A percentile compares a stretch with the other conserved stretches of the same genome.
Conservation (phyloP, 257 asterid genomes). For the Lavandula angustifolia region DNA sequence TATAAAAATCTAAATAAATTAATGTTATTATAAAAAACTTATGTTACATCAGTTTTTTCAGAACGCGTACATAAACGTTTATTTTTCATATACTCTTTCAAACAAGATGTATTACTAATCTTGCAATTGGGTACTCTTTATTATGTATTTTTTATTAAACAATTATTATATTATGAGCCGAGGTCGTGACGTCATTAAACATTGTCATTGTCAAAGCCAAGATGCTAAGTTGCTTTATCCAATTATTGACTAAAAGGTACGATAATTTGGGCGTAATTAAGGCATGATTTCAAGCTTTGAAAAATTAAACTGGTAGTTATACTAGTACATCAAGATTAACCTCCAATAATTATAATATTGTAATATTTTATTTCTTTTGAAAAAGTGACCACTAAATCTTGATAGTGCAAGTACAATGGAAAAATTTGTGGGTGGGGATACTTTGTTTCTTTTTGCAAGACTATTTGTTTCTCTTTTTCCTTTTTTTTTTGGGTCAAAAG, state of each 20-base stretch:
- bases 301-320: background rate
- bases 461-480: background rate
- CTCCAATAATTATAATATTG: background rate
- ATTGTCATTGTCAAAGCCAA: slow-evolving; percentile 4
- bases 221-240: background rate
- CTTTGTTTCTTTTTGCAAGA: slow-evolving; percentile 23
- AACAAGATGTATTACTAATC: too few relatives aligned
- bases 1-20: too few relatives aligned
- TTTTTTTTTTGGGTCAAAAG: slow-evolving; percentile 38
- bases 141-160: too few relatives aligned
- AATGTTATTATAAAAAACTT: too few relatives aligned
- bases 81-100: too few relatives aligned
- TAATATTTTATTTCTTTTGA: background rate
- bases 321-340: background rate
- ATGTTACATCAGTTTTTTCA: too few relatives aligned
- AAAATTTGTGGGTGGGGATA: background rate
- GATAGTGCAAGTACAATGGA: background rate
- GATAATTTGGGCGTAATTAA: slow-evolving; percentile 16
- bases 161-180: too few relatives aligned
- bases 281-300: background rate
- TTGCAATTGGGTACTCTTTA: too few relatives aligned
- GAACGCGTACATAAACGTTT: too few relatives aligned
- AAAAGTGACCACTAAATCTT: background rate
- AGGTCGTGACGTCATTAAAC: background rate
- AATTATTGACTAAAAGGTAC: background rate